These are phyloP conservation scores for Globisporangium echinulatum DNA, from an alignment of 352 stramenopile genomes.

Conservation along the genomic window DNA sequence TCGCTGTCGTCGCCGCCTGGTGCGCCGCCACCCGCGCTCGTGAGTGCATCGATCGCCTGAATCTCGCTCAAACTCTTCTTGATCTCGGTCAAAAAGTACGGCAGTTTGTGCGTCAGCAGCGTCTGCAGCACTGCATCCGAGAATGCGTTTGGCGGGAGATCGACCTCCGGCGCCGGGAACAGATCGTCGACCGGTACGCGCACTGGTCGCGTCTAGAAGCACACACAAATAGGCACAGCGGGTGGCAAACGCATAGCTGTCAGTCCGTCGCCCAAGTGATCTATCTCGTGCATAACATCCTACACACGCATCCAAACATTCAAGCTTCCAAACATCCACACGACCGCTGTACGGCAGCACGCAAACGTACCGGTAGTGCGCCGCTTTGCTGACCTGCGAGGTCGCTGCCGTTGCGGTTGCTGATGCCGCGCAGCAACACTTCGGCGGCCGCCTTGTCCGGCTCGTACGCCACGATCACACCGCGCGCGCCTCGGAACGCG, in stretches of 20 bases:
- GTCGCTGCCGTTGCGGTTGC: slow-evolving; percentile 7
- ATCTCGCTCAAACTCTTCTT: slow-evolving; percentile 63
- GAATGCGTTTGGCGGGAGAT: slow-evolving; percentile 59
- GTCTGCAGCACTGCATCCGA: slow-evolving; percentile 58
- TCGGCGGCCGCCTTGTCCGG: slow-evolving; percentile 77
- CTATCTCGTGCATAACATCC: too few relatives aligned
- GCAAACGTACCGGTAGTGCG: slow-evolving; percentile 37
- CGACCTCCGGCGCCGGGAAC: slow-evolving; percentile 66
- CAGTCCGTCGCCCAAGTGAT: not conserved
- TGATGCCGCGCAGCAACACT: slow-evolving; percentile 55
- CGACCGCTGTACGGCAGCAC: not conserved
- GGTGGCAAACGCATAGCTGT: not conserved
- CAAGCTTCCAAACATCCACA: not conserved
- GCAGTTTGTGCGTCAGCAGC: slow-evolving; percentile 64
- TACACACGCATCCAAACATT: not conserved
- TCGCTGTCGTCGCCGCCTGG: slow-evolving; percentile 52
- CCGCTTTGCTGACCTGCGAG: slow-evolving; percentile 22
- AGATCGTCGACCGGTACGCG: slow-evolving; percentile 81
- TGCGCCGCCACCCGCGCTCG: slow-evolving; percentile 25
- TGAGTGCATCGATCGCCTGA: slow-evolving; percentile 34
- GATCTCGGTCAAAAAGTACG: slow-evolving; percentile 75
- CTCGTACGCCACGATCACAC: slow-evolving; percentile 75
- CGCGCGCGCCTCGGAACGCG: slow-evolving; percentile 62
- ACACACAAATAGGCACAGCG: slow-evolving; percentile 1
- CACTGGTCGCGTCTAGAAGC: slow-evolving; percentile 56